Conservation (phyloP, 2,329 filamentous ascomycete species). For the Didymella pinodella region DNA sequence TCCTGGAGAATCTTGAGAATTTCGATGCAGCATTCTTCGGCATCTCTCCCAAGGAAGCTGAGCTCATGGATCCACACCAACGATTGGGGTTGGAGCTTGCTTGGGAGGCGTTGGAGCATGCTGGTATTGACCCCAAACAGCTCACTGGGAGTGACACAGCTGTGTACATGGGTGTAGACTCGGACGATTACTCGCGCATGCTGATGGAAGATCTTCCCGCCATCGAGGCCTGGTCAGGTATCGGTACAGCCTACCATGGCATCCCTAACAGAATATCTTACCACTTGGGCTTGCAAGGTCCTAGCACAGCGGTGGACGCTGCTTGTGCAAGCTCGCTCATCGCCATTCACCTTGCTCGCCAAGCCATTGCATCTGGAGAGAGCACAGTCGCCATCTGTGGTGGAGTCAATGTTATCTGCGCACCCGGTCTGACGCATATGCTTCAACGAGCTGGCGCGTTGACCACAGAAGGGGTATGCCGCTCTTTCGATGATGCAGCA, state of each 20-base stretch:
- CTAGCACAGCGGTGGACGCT: conserved; percentile 53
- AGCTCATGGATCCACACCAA: conserved; percentile 41
- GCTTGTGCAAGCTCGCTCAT: conserved; percentile 48
- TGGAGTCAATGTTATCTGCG: conserved; percentile 46
- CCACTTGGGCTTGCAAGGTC: conserved; percentile 47
- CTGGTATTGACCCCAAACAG: conserved; percentile 31
- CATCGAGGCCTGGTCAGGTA: conserved; percentile 52
- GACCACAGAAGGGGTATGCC: conserved; percentile 41
- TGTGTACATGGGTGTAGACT: conserved; percentile 36
- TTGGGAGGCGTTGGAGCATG: conserved; percentile 41
- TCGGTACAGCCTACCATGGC: conserved; percentile 51
- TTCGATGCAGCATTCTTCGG: conserved; percentile 44
- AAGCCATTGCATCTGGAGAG: conserved; percentile 42
- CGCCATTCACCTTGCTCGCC: conserved; percentile 44
- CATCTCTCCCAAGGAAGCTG: conserved; percentile 42
- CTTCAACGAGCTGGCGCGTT: conserved; percentile 40
- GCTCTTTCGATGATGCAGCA: conserved; percentile 44
- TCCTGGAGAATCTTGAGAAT: conserved; percentile 36
- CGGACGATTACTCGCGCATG: conserved; percentile 31
- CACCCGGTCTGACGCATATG: conserved; percentile 46
- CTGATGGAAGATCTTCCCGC: conserved; percentile 48
- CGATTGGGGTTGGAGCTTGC: conserved; percentile 34
- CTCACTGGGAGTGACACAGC: conserved; percentile 36
- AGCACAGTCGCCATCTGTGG: conserved; percentile 28
- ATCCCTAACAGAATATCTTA: conserved; percentile 51